Evolutionary conservation across 305 asterid genomes (phyloP), one percentile per base, ranked within the genome.

Genomic region (Fraxinus sp.): DNA sequence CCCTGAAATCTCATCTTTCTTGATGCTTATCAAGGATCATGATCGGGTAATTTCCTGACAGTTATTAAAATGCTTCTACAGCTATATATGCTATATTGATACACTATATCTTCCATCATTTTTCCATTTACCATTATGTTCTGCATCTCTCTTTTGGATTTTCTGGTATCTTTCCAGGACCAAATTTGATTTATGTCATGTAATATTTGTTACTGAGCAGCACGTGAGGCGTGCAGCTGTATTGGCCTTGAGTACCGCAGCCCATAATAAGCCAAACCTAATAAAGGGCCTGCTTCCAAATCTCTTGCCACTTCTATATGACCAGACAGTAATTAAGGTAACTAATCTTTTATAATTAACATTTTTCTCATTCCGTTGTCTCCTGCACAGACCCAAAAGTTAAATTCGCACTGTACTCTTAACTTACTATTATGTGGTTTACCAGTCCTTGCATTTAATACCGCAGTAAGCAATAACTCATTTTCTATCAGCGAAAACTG

Each of bases 201-300:
- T 76, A 84, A 79, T 82, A 79, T 82, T 83, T 84, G 57, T 87
- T 55, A 76, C 84, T 87, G 84, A 86, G 86, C 98, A 95, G 99
- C 98, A 95, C 83, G 99, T 95, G 83, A 92, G 99, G 88, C 98
- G 99, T 75, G 98, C 99, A 8, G 97, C 98, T 83, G 99, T 95
- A 74, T 84, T 95, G 91, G 99, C 98, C 81, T 90, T 93, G 93
- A 97, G 92, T 83, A 97, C 98, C 18, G 98, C 99, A 20, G 99
- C 98, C 86, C 99, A 97, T 89, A 92, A 97, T 86, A 97, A 97
- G 89, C 99, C 99, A 81, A 97, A 84, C 90, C 90, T 97, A 86
- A 87, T 97, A 84, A 97, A 97, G 91, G 92, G 93, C 66, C 87
- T 97, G 76, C 94, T 97, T 83, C 97, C 93, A 28, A 96, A 93